These are phyloP conservation scores for Pinus taeda DNA, from an alignment of 75 land plant genomes.

Conservation along the genomic window DNA sequence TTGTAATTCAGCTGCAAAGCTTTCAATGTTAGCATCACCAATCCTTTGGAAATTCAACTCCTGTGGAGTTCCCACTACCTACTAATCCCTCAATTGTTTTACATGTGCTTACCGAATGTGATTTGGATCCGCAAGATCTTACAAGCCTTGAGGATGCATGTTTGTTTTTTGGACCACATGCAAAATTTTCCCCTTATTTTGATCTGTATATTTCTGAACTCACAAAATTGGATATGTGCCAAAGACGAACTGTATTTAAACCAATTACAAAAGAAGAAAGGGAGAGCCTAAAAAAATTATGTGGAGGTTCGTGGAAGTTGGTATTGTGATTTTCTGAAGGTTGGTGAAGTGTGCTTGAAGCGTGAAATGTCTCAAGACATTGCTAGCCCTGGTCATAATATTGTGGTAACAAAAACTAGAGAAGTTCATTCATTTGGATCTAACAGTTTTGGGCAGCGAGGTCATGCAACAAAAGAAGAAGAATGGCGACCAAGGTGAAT, in stretches of 20 bases:
- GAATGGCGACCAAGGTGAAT: slow-evolving; percentile 65
- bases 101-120: slow-evolving; percentile 71
- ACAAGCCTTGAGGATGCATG: slow-evolving; percentile 85
- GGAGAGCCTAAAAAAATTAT: slow-evolving; percentile 40
- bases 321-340: slow-evolving; percentile 57
- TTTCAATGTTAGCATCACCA: slow-evolving; percentile 42
- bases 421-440: slow-evolving; percentile 72
- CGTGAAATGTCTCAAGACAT: slow-evolving; percentile 75
- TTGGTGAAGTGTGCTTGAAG: slow-evolving; percentile 62
- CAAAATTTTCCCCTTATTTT: slow-evolving; percentile 61
- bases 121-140: slow-evolving; percentile 74
- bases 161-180: slow-evolving; percentile 67
- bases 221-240: slow-evolving; percentile 78
- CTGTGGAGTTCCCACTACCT: slow-evolving; percentile 76
- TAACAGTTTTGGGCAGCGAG: slow-evolving; percentile 78
- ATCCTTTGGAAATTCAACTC: slow-evolving; percentile 58
- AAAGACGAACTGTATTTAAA: slow-evolving; percentile 67
- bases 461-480: slow-evolving; percentile 67
- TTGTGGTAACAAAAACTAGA: slow-evolving; percentile 64
- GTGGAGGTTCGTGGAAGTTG: slow-evolving; percentile 88
- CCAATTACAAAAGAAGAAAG: slow-evolving; percentile 54
- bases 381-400: slow-evolving; percentile 86
- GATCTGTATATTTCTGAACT: slow-evolving; percentile 70
- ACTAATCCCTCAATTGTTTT: slow-evolving; percentile 80
- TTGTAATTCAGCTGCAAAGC: slow-evolving; percentile 22